Percentiles rank a stretch among this genome's conserved stretches.
These are phyloP conservation scores for Harringtonia aguacate DNA, from an alignment of 2,329 filamentous ascomycete species.

Conservation along the genomic window DNA sequence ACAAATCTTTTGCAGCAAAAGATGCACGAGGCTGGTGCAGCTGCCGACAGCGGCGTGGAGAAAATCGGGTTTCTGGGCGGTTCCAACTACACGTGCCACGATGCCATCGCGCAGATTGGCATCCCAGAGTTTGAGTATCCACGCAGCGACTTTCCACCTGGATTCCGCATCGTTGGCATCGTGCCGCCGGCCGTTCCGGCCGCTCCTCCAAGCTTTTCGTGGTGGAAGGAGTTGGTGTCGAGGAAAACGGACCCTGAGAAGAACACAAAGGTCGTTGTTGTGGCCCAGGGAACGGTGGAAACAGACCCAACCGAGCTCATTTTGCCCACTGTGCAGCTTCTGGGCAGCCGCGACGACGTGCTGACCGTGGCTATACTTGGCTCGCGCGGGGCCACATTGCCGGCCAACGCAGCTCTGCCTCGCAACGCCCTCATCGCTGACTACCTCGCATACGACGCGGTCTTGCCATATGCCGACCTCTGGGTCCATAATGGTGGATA, in stretches of 20 bases:
- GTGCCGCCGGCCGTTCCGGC: constrained; percentile 13
- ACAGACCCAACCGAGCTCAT: constrained; percentile 25
- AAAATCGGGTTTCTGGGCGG: constrained; percentile 19
- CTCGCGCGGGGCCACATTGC: constrained; percentile 19
- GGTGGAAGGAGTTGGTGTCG: constrained; percentile 23
- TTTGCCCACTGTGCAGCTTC: constrained; percentile 24
- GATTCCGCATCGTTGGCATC: constrained; percentile 24
- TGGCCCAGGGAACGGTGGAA: constrained; percentile 29
- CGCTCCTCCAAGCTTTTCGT: constrained; percentile 10
- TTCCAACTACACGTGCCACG: constrained; percentile 23
- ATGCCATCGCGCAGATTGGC: constrained; percentile 24
- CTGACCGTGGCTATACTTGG: constrained; percentile 26
- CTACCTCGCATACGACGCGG: constrained; percentile 26
- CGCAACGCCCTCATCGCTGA: constrained; percentile 23
- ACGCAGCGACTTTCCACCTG: constrained; percentile 22
- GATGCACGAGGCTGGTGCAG: constrained; percentile 19
- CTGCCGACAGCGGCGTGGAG: background rate
- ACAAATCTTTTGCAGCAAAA: constrained; percentile 17
- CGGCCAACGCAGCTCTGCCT: constrained; percentile 11
- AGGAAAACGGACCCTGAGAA: constrained; percentile 14
- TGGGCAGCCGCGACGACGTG: constrained; percentile 16
- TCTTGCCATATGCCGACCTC: constrained; percentile 23
- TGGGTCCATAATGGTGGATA: constrained; percentile 31
- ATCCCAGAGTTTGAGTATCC: constrained; percentile 26
- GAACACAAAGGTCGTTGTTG: constrained; percentile 23